A percentile compares a stretch with the other conserved stretches of the same genome.
These are phyloP conservation scores for Pleurotus djamor DNA, from an alignment of 768 basidiomycete genomes.

Conservation along the genomic window DNA sequence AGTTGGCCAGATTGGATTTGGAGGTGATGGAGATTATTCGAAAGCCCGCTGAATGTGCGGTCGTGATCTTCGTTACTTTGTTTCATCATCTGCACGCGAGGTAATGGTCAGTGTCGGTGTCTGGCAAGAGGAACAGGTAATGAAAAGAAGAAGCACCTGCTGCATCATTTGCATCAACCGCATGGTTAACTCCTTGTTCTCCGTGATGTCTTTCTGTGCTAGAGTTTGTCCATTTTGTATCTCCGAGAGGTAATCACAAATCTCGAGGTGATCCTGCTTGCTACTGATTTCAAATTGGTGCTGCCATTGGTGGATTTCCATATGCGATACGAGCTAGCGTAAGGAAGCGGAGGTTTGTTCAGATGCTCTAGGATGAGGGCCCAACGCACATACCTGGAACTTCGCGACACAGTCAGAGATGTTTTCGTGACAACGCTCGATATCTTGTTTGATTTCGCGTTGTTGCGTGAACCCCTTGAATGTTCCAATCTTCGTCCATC, in stretches of 20 bases:
- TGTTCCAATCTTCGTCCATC: slow-evolving; percentile 36
- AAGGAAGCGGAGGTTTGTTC: not conserved
- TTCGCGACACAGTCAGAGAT: slow-evolving; percentile 44
- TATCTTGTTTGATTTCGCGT: slow-evolving; percentile 37
- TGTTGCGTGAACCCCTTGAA: slow-evolving; percentile 46
- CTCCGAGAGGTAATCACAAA: slow-evolving; percentile 40
- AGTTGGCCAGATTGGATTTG: slow-evolving; percentile 43
- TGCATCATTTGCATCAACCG: slow-evolving; percentile 51
- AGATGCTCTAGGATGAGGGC: not conserved
- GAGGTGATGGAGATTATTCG: slow-evolving; percentile 47
- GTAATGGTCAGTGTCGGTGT: no score
- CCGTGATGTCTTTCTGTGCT: slow-evolving; percentile 26
- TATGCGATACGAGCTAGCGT: slow-evolving; percentile 40
- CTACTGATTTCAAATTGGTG: slow-evolving; percentile 32
- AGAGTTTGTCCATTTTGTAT: slow-evolving; percentile 27
- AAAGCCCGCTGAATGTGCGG: slow-evolving; percentile 39
- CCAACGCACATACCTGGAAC: slow-evolving; percentile 36
- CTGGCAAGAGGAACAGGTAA: no score
- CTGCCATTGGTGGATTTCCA: slow-evolving; percentile 50
- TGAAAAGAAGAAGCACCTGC: slow-evolving; percentile 24
- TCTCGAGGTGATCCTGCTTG: slow-evolving; percentile 39
- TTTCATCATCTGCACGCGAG: slow-evolving; percentile 23
- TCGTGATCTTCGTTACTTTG: slow-evolving; percentile 26
- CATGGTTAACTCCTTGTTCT: slow-evolving; percentile 30
- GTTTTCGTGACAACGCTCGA: slow-evolving; percentile 40